These are phyloP conservation scores for Pseudophaeomoniella oleicola DNA, from an alignment of 2,329 filamentous ascomycete species.

Conservation along the genomic window DNA sequence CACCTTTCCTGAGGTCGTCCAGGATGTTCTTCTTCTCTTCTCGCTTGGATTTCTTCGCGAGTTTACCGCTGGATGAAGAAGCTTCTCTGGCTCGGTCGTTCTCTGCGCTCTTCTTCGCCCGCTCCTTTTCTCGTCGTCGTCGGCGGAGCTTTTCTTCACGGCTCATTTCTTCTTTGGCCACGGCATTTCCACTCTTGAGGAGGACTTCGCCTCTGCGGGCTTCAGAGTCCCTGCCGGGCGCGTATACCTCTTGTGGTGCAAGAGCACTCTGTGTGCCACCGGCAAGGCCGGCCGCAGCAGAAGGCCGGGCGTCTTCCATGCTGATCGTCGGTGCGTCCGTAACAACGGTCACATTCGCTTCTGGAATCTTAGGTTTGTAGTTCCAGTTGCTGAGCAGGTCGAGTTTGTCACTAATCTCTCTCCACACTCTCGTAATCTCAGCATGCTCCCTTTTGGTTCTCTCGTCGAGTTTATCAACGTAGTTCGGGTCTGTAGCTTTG, in stretches of 20 bases:
- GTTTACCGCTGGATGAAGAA: slow-evolving; percentile 13
- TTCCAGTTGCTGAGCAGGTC: slow-evolving; percentile 88
- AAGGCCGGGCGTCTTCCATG: slow-evolving; percentile 91
- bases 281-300: slow-evolving; percentile 46
- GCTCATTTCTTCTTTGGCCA: slow-evolving; percentile 73
- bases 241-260: slow-evolving; percentile 89
- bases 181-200: slow-evolving; percentile 59
- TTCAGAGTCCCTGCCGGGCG: slow-evolving; percentile 51
- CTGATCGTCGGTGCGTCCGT: slow-evolving; percentile 79
- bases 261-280: slow-evolving; percentile 46
- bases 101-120: slow-evolving; percentile 49
- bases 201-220: slow-evolving; percentile 53
- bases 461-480: slow-evolving; percentile 68
- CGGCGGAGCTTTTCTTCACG: slow-evolving; percentile 70
- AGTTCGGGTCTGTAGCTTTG: slow-evolving; percentile 61
- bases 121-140: slow-evolving; percentile 72
- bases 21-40: slow-evolving; percentile 40
- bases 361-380: slow-evolving; percentile 79
- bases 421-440: slow-evolving; percentile 74
- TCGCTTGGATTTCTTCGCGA: slow-evolving; percentile 13
- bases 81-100: slow-evolving; percentile 17
- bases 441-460: slow-evolving; percentile 68
- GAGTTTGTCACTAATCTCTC: slow-evolving; percentile 61
- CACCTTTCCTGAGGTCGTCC: slow-evolving; percentile 62
- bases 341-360: slow-evolving; percentile 71